Base-by-base conservation (phyloP, 2,329 filamentous ascomycete species). In the Xylaria multiplex region DNA sequence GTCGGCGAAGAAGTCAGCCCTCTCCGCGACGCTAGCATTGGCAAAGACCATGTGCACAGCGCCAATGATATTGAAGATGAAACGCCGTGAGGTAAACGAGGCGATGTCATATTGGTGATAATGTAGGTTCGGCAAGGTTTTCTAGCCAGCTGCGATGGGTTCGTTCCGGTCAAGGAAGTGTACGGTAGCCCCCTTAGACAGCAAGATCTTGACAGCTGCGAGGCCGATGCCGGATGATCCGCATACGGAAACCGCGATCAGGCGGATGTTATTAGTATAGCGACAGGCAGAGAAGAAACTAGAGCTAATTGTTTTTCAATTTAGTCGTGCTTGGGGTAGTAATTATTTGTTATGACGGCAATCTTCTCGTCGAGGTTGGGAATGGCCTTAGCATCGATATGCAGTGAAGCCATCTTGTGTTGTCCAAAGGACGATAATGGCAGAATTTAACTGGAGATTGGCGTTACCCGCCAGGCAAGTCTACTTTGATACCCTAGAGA, bases 211-310 rank as follows among this genome's bases (percentile, higher is more conserved):
- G 7, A 74, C 74, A 1, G 77, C 71, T 16, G 75, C 77, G 9
- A 77, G 70, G 0, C 78, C 77, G 53, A 79, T 80, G 9, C 77
- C 78, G 3, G 77, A 76, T 27, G 71, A 52, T 13, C 72, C 77
- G 19, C 77, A 74, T 70, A 55, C 52, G 14, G 58, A 57, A n/a
- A n/a, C 35, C 35, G 35, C 35, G 2, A 6, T 35, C 32, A 9
- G 32, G 32, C 32, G 6, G 8, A 22, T 22, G 6, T 46, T 46
- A n/a, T 46, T 46, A 46, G 43, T n/a, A 46, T 3, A 46, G 3
- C 2, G n/a, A 24, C n/a, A 22, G 16, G n/a, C 8, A 46, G 3
- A 9, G 6, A 6, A 6, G 2, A 19, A 3, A 37, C 11, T 37
- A 37, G 2, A 37, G 35, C 35, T 8, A 37, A 13, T 6, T 37